Evolutionary conservation across 106 monocot genomes (phyloP), one percentile per base, ranked within the genome.

Genomic region (Phalaenopsis aphrodite): DNA sequence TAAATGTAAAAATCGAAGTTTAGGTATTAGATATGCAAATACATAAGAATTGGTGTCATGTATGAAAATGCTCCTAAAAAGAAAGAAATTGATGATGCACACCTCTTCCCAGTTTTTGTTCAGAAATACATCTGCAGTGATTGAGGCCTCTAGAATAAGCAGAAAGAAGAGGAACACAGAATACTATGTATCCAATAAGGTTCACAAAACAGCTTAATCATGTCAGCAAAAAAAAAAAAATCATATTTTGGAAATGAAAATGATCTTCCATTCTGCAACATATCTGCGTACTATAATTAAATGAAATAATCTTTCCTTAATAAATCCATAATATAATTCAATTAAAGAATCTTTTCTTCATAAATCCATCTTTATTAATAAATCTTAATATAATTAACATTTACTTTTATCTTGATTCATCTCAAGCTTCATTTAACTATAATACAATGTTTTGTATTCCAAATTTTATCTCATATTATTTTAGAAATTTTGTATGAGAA

Each of bases 41-140:
- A 45, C 39, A 74, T 7, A 74, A 18, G 43, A 43, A 42, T 74
- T 69, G 68, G 39, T 11, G 24, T 30, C 30, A 30, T 30, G 30
- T 30, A 30, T 30, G 30, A 30, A 10, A 68, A 2, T 36, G 6
- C 2, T 73, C 5, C 5, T 15, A 42, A 42, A 42, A 7, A 68
- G 18, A 73, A 18, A 18, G 73, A 11, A 3, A 74, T n/a, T 81
- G 37, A 23, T 23, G 43, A 72, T 79, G 41, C 56, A 56, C 82
- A 96, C 96, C 91, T 91, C 93, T 85, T 96, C 93, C 96, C 96
- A 96, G 68, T 87, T 84, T 42, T 80, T 81, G 79, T 96, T 96
- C 37, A 96, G 86, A 77, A 96, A 90, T 48, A 93, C 79, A 84
- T 93, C 93, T 45, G 87, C 85, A 78, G 86, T 87, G 36, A 92